These are phyloP conservation scores for Marchantia paleacea DNA, from an alignment of 225 moss, liverwort and hornwort genomes.

Conservation along the genomic window DNA sequence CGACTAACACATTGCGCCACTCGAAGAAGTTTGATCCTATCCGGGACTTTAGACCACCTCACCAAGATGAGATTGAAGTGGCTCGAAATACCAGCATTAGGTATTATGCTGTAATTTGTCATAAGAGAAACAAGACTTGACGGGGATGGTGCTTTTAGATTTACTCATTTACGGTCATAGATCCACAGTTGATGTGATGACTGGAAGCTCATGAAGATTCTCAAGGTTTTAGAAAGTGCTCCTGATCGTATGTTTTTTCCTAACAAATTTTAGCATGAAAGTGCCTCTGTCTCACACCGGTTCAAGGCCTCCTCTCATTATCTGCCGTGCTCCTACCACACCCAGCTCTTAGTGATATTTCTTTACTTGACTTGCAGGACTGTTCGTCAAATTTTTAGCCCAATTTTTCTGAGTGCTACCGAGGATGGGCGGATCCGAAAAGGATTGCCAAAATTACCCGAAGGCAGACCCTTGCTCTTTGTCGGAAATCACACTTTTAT, in stretches of 20 bases:
- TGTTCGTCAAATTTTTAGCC: conserved; percentile 56
- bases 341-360: not conserved
- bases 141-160: no score
- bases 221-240: not conserved
- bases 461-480: conserved; percentile 66
- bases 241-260: not conserved
- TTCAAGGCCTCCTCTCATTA: not conserved
- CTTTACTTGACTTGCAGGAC: conserved; percentile 43
- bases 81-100: conserved; percentile 9
- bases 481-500: conserved; percentile 85
- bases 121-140: not conserved
- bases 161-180: no score
- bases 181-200: not conserved
- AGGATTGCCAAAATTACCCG: conserved; percentile 64
- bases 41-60: conserved; percentile 38
- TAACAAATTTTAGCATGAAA: not conserved
- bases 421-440: conserved; percentile 49
- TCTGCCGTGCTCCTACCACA: not conserved
- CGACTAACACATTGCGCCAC: conserved; percentile 34
- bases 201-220: not conserved
- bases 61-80: conserved; percentile 36
- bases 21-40: conserved; percentile 43
- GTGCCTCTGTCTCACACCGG: not conserved
- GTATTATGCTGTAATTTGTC: conserved; percentile 15
- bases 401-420: conserved; percentile 56